These are phyloP conservation scores for Clonostachys chloroleuca DNA, from an alignment of 2,329 filamentous ascomycete genomes.

Conservation along the genomic window DNA sequence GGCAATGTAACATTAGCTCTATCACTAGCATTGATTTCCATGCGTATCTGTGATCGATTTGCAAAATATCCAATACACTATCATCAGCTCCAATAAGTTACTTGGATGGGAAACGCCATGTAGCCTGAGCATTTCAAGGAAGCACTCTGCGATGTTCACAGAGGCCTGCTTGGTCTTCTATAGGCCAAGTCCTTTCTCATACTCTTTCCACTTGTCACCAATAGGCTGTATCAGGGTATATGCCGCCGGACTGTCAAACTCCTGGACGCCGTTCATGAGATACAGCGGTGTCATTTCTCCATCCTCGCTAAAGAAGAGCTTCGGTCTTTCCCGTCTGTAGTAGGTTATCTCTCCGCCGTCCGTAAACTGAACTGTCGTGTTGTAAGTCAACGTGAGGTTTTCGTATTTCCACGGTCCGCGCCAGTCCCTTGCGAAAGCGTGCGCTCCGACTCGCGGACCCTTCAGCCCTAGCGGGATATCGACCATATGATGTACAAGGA, in stretches of 20 bases:
- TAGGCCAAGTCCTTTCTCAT: neutral
- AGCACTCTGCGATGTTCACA: too few species aligned
- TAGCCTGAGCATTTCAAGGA: too few species aligned
- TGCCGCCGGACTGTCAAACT: neutral
- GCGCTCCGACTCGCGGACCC: slow-evolving; percentile 17
- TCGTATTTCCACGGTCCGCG: slow-evolving; percentile 21
- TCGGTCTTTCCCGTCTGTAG: slow-evolving; percentile 39
- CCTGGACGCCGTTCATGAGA: slow-evolving; percentile 40
- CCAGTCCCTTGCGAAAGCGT: slow-evolving; percentile 16
- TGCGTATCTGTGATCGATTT: too few species aligned
- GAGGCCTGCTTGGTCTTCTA: too few species aligned
- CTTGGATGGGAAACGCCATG: too few species aligned
- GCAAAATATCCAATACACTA: too few species aligned
- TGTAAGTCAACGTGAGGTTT: slow-evolving; percentile 15
- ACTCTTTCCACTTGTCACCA: neutral
- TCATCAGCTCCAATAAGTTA: too few species aligned
- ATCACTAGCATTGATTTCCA: too few species aligned
- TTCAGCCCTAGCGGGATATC: slow-evolving; percentile 7
- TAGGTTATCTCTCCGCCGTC: slow-evolving; percentile 32
- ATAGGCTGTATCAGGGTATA: neutral
- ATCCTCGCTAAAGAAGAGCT: slow-evolving; percentile 42
- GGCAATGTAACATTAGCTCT: too few species aligned
- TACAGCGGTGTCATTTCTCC: slow-evolving; percentile 39
- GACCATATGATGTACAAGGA: slow-evolving; percentile 21
- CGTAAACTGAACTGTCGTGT: slow-evolving; percentile 19